Percentiles rank a stretch among this genome's conserved stretches.
Conservation (phyloP, 257 asterid genomes). For the Verbena officinalis region DNA sequence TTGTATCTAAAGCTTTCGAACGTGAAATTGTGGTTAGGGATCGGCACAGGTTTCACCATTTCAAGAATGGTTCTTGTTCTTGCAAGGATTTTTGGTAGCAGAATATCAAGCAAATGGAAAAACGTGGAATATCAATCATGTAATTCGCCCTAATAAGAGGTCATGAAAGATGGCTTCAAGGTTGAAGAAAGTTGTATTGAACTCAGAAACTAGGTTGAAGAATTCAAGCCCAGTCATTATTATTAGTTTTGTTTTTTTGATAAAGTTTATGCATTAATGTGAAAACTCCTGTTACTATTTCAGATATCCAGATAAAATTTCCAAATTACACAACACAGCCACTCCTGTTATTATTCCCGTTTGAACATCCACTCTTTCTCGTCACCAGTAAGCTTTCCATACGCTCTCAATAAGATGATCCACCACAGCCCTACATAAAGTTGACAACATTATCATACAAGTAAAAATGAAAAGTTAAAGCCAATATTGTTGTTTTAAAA, state of each 20-base stretch:
- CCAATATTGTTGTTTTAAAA: neutral
- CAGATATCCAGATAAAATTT: no score
- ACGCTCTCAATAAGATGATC: slow-evolving; percentile 91
- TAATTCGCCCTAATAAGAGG: no score
- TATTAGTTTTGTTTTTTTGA: neutral
- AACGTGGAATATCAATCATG: no score
- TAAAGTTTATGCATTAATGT: neutral
- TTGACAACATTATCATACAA: slow-evolving; percentile 14
- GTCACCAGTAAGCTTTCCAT: slow-evolving; percentile 96
- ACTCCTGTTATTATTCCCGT: slow-evolving; percentile 91
- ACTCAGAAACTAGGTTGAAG: neutral
- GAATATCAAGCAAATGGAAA: neutral
- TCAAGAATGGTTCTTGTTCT: slow-evolving; percentile 62
- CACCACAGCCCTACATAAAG: slow-evolving; percentile 84
- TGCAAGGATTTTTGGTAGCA: slow-evolving; percentile 68
- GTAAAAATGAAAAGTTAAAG: slow-evolving; percentile 1
- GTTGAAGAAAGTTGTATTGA: neutral
- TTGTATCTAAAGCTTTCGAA: slow-evolving; percentile 59
- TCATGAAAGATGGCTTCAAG: neutral
- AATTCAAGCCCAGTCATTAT: neutral
- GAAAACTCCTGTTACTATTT: neutral
- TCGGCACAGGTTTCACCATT: slow-evolving; percentile 66
- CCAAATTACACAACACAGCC: no score
- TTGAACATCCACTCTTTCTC: slow-evolving; percentile 93
- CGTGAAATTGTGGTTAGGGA: slow-evolving; percentile 69